phyloP scores from a whole-genome alignment of 495 filamentous ascomycete species.

The Elasticomyces elasticus region DNA sequence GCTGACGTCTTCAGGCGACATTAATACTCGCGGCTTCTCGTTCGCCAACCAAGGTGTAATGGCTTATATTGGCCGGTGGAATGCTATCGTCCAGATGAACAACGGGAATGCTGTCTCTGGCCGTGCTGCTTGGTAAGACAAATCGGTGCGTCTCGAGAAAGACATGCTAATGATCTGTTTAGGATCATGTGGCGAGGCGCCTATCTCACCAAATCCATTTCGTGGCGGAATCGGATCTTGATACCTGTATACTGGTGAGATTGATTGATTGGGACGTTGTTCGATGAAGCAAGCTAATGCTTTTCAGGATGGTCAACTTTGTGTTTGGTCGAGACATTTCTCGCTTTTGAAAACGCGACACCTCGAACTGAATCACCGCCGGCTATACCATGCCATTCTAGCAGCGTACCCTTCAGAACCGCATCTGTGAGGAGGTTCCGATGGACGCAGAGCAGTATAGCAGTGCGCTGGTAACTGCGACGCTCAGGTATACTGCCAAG shows the following conservation, averaged over 20 bases:
- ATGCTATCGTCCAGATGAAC: conserved; percentile 60
- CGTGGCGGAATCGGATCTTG: conserved; percentile 68
- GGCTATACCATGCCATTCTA: too few relatives aligned
- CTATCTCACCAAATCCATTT: conserved; percentile 76
- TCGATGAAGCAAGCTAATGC: background rate
- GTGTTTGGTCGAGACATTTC: conserved; percentile 80
- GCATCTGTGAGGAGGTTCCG: too few relatives aligned
- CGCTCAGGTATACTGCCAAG: conserved; percentile 23
- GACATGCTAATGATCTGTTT: too few relatives aligned
- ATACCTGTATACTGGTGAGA: conserved; percentile 60
- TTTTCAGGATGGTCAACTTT: conserved; percentile 53
- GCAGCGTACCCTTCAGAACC: too few relatives aligned
- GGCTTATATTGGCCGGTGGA: conserved; percentile 75
- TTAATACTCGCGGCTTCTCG: conserved; percentile 54
- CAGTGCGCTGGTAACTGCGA: too few relatives aligned
- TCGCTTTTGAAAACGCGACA: too few relatives aligned
- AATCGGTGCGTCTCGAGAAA: too few relatives aligned
- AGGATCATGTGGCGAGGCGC: conserved; percentile 80
- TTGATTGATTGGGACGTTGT: background rate
- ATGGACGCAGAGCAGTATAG: too few relatives aligned
- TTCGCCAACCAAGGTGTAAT: conserved; percentile 75
- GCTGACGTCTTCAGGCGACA: too few relatives aligned
- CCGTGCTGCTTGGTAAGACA: conserved; percentile 54
- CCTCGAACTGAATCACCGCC: too few relatives aligned
- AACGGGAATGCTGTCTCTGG: conserved; percentile 32